These are phyloP conservation scores for Cyberlindnera petersonii DNA, from an alignment of 805 yeast species.

Conservation along the genomic window DNA sequence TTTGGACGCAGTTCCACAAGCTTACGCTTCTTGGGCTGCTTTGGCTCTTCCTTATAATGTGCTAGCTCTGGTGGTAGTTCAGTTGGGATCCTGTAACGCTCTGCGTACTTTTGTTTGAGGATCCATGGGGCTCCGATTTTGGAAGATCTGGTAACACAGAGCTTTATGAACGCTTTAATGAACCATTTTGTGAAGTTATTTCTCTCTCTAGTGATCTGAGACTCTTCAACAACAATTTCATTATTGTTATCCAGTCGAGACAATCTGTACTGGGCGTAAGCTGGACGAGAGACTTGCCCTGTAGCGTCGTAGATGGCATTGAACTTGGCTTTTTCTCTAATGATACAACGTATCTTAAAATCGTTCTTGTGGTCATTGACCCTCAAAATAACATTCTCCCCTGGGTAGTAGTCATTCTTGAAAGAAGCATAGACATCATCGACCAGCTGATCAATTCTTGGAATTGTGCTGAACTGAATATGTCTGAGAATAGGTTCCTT, in stretches of 20 bases:
- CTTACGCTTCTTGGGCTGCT: constrained; percentile 13
- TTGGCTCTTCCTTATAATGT: constrained; percentile 27
- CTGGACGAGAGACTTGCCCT: constrained; percentile 39
- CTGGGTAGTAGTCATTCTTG: constrained; percentile 84
- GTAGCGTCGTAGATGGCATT: constrained; percentile 40
- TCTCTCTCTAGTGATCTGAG: constrained; percentile 76
- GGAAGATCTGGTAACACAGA: constrained; percentile 56
- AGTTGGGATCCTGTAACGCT: constrained; percentile 58
- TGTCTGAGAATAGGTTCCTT: constrained; percentile 88
- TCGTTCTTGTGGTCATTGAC: constrained; percentile 28
- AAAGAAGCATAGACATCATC: constrained; percentile 79
- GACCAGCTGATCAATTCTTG: constrained; percentile 81
- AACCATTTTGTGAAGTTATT: constrained; percentile 85
- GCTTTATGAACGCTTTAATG: constrained; percentile 85
- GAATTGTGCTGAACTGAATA: constrained; percentile 74
- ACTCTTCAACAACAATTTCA: constrained; percentile 68
- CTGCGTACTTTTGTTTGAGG: constrained; percentile 73
- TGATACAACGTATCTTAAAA: constrained; percentile 40
- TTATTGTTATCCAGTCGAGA: constrained; percentile 48
- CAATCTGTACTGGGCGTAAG: constrained; percentile 68
- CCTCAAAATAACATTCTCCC: constrained; percentile 72
- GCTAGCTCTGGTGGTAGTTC: constrained; percentile 54
- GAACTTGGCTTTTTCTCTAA: constrained; percentile 83
- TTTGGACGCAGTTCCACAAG: constrained; percentile 11
- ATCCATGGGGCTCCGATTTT: constrained; percentile 97